These are phyloP conservation scores for Lachancea quebecensis DNA, from an alignment of 805 yeast species.

Conservation along the genomic window DNA sequence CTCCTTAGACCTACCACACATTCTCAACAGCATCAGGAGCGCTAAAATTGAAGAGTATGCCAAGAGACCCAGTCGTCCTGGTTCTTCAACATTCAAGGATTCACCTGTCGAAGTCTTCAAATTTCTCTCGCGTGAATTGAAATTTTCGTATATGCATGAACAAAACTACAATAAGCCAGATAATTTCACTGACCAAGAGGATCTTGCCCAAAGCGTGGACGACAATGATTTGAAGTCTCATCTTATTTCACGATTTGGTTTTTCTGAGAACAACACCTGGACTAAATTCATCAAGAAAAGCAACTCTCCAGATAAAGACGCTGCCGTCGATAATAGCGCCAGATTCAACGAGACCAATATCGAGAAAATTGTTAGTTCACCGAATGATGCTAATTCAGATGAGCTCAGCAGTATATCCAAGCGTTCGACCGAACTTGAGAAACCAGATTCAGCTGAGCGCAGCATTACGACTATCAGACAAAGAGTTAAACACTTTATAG, in stretches of 20 bases:
- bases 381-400: not conserved
- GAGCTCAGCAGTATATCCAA: not conserved
- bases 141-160: slow-evolving; percentile 25
- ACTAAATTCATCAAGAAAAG: slow-evolving; percentile 19
- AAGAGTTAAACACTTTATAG: slow-evolving; percentile 20
- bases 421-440: slow-evolving; percentile 10
- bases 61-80: slow-evolving; percentile 8
- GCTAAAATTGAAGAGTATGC: slow-evolving; percentile 14
- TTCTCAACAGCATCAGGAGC: slow-evolving; percentile 24
- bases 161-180: slow-evolving; percentile 9
- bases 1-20: slow-evolving; percentile 26
- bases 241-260: slow-evolving; percentile 26
- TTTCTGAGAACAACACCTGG: slow-evolving; percentile 30
- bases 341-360: not conserved
- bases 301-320: not conserved
- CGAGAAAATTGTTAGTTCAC: not conserved
- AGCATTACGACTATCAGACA: slow-evolving; percentile 9
- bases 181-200: slow-evolving; percentile 9
- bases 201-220: slow-evolving; percentile 3
- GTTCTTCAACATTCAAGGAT: slow-evolving; percentile 17
- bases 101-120: slow-evolving; percentile 30
- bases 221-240: slow-evolving; percentile 19
- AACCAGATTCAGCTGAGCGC: not conserved
- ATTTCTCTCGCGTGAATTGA: slow-evolving; percentile 28
- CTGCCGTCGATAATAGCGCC: not conserved